Evolutionary conservation across 441 rosid species (phyloP), one percentile per base, ranked within the genome.

Genomic region (Rhodomyrtus psidioides): DNA sequence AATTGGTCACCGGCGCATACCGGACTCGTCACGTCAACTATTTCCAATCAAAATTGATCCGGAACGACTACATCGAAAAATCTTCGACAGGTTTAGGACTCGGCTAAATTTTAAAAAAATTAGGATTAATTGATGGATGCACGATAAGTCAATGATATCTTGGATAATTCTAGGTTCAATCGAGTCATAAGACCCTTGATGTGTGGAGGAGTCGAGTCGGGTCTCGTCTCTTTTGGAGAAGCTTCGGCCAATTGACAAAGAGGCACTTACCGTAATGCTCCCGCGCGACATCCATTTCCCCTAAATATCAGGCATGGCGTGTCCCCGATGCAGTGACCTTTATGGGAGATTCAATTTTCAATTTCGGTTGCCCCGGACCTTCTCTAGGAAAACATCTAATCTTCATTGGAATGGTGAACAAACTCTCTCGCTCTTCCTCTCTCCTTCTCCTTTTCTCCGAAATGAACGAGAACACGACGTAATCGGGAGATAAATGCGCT

Each of bases 21-120:
- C 7, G 16, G 10, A 28, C 2, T 4, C 0, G 0, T 4, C 5
- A 14, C 2, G 0, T 60, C 0, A 28, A 2, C 12, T 0, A 28
- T 60, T 60, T 27, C 4, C 9, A 0, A 0, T 3, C 70, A 60
- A 60, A 60, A 3, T 60, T 28, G 10, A 34, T 9, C 0, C 5
- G 0, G 4, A 4, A 0, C 2, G 0, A 9, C 12, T 17, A 9
- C 23, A 9, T 62, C 19, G 9, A 0, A 17, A 62, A 17, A 4
- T 30, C 9, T 0, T 17, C 0, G 0, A 8, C 2, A 46, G 2
- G 51, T 46, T 46, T 46, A 46, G 46, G 7, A 42, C 8, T 1
- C 7, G 7, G 46, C 46, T 7, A 42, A 42, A 42, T 6, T 42
- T 7, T 34, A 42, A 42, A 62, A 17, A 0, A 1, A 16, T 16